Evolutionary conservation across 176 grass and related monocot genomes (phyloP), one percentile per base, ranked within the genome.

Genomic region (Triticum timopheevii): DNA sequence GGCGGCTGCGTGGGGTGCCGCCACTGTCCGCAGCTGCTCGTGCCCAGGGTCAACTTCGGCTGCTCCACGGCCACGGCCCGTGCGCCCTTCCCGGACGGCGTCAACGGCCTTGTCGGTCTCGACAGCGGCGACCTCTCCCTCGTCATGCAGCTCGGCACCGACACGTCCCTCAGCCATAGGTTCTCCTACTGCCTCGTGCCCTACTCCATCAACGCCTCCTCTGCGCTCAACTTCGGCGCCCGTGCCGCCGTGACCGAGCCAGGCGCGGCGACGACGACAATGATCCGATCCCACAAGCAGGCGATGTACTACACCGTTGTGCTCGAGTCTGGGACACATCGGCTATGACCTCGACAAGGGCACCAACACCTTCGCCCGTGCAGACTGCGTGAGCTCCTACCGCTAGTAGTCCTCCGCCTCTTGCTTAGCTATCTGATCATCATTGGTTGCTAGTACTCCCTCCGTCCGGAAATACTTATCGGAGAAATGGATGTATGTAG

Each of bases 121-220:
- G 88, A 90, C 58, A 74, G 36, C 13, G 88, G 90, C 0, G 8
- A 85, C 8, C 33, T 90, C 10, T 95, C 93, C 15, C 87, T 95
- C 13, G 65, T 90, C 10, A 83, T 85, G 6, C 93, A 95, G 76
- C 64, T 92, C 2, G 59, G 85, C 0, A 28, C 39, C 8, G 44
- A 4, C 30, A 76, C 61, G 61, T 27, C 8, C 19, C 33, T 89
- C 61, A 82, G 44, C 10, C 82, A 77, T 11, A 10, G 45, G 45
- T 47, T 47, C 45, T 47, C 45, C 45, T 47, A 47, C 45, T 47
- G 45, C 45, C 84, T 95, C 8, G 75, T 86, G 19, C 69, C 79
- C 19, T 25, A 49, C 23, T 24, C 61, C 66, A 6, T 20, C 23
- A 73, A 90, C 34, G 12, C 76, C 44, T 86, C 75, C 62, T 86